A percentile compares a stretch with the other conserved stretches of the same genome.
Conservation (phyloP, 768 basidiomycete species). For the Antrodiella citrinella region DNA sequence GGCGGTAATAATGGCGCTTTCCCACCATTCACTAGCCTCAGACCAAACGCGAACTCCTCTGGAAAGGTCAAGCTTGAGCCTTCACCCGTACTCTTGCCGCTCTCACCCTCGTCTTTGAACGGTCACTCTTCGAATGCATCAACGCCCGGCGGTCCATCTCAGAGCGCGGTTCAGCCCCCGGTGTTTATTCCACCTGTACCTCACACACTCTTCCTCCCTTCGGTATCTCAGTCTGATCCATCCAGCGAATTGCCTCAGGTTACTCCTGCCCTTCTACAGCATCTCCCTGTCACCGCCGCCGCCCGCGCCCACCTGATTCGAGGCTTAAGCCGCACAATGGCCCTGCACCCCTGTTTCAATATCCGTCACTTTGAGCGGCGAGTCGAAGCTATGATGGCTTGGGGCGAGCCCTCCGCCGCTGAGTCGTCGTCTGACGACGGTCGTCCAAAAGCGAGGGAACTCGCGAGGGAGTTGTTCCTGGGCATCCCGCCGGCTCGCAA, state of each 20-base stretch:
- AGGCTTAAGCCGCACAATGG: slow-evolving; percentile 34
- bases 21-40: slow-evolving; percentile 3
- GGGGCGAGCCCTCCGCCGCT: slow-evolving; percentile 23
- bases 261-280: slow-evolving; percentile 28
- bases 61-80: slow-evolving; percentile 30
- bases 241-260: slow-evolving; percentile 22
- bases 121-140: background rate
- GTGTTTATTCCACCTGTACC: slow-evolving; percentile 8
- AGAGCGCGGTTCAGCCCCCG: background rate
- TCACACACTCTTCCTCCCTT: slow-evolving; percentile 6
- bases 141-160: background rate
- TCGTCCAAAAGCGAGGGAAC: slow-evolving; percentile 11
- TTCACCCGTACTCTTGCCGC: slow-evolving; percentile 18
- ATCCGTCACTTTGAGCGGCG: slow-evolving; percentile 38
- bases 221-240: slow-evolving; percentile 2
- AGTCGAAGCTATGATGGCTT: slow-evolving; percentile 35
- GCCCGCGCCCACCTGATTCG: slow-evolving; percentile 30
- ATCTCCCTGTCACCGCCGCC: slow-evolving; percentile 32
- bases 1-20: slow-evolving; percentile 9
- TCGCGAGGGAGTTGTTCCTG: slow-evolving; percentile 21
- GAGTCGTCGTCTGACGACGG: slow-evolving; percentile 14
- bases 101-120: slow-evolving; percentile 2
- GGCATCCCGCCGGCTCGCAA: slow-evolving; percentile 1
- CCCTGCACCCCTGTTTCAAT: slow-evolving; percentile 43
- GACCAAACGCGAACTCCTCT: slow-evolving; percentile 3